These are phyloP conservation scores for Penicillium sp. DNA, from an alignment of 2,329 filamentous ascomycete genomes.

Conservation along the genomic window DNA sequence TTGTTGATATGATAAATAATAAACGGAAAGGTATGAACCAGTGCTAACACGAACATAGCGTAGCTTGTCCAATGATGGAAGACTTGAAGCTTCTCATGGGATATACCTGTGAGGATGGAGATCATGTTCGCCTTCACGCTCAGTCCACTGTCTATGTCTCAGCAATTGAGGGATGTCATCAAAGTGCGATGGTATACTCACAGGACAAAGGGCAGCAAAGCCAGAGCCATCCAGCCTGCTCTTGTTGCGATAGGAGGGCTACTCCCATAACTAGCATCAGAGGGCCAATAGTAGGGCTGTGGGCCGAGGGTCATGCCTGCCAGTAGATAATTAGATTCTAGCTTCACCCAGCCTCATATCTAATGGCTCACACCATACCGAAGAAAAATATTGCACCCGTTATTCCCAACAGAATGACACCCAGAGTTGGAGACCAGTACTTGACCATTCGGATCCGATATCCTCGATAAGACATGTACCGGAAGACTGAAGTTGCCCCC, in stretches of 20 bases:
- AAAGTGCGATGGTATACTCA: constrained; percentile 14
- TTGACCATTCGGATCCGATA: constrained; percentile 37
- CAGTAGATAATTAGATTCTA: not conserved
- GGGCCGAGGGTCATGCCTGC: constrained; percentile 53
- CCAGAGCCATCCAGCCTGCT: constrained; percentile 56
- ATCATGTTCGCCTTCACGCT: constrained; percentile 60
- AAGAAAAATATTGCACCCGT: constrained; percentile 52
- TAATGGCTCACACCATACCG: constrained; percentile 28
- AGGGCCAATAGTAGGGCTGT: constrained; percentile 59
- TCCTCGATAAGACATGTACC: constrained; percentile 47
- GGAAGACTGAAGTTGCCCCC: constrained; percentile 37
- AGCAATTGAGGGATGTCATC: not conserved
- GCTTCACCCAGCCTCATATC: not conserved
- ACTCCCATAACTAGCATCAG: constrained; percentile 48
- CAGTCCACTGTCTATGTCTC: constrained; percentile 39
- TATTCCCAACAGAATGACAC: constrained; percentile 44
- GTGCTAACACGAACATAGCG: constrained; percentile 58
- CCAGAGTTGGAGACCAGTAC: constrained; percentile 50
- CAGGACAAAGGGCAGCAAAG: constrained; percentile 55
- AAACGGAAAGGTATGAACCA: constrained; percentile 63
- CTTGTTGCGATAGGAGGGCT: constrained; percentile 58
- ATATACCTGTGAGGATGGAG: constrained; percentile 55
- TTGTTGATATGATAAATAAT: constrained; percentile 54
- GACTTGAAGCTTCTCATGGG: constrained; percentile 58
- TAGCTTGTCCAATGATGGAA: constrained; percentile 58